Evolutionary conservation across 352 stramenopile genomes (phyloP), one percentile per base, ranked within the genome.

Genomic region (Globisporangium okanoganense): DNA sequence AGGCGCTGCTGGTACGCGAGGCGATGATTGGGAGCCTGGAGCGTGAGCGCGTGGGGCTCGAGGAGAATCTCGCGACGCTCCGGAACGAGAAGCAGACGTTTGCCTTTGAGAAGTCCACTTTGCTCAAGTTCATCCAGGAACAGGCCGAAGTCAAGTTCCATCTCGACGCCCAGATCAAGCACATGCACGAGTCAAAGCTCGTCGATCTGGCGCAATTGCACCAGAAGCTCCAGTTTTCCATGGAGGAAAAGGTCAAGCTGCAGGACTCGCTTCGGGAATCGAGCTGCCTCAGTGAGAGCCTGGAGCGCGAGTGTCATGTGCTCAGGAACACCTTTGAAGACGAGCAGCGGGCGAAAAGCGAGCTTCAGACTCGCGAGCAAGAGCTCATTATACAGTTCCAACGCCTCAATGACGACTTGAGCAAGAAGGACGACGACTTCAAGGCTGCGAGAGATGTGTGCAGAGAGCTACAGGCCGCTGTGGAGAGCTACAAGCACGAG

Each of bases 51-150:
- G 68, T 65, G 14, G 62, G 59, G 13, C 44, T 85, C 13, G 66
- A 83, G 22, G 75, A 85, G 8, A 62, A 82, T n/a, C 58, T 90
- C 29, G 73, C 70, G 3, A 58, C 65, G 18, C 44, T 71, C 20
- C 59, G 73, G 9, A 77, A 66, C 20, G 76, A 88, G 16, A 68
- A 67, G 24, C 78, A 89, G 58, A 90, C 76, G 16, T 69, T 72
- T 14, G 77, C 75, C 14, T 87, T 81, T 29, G 84, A 93, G 62
- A 90, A 91, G 48, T 71, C 81, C 2, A 88, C 76, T 31, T 60
- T 93, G 36, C 69, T 93, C 56, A 85, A 85, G 50, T 91, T 81
- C 52, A 87, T 91, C 24, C 83, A 91, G 20, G 77, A 90, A 33
- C 81, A 91, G 58, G 82, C 81, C 1, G 79, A 90, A 57, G 64